Evolutionary conservation across 129 eudicot genomes (phyloP), one percentile per base, ranked within the genome.

Genomic region (Pseudognaphalium luteoalbum): DNA sequence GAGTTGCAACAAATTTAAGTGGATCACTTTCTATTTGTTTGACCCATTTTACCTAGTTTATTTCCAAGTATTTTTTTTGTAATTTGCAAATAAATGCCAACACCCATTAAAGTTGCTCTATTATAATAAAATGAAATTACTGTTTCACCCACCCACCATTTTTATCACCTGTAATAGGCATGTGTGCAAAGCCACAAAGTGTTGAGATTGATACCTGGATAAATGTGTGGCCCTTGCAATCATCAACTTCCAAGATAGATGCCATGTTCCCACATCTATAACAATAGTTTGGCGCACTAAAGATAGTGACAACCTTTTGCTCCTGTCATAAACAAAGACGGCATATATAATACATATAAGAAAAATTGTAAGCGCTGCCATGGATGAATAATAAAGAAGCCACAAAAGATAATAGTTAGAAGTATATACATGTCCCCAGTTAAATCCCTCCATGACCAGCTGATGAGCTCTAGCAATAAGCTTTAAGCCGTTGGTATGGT

Each of bases 211-310:
- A 66, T 44, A 92, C 96, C 97, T 92, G 97, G 74, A 92, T 89
- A 67, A 92, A 92, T 4, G 93, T 87, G 78, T 89, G 93, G 50
- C 91, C 96, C 59, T 86, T 92, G 93, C 93, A 87, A 78, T 92
- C 97, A 84, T 92, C 97, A 12, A 90, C 98, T 83, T 92, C 98
- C 86, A 92, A 78, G 52, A 92, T 92, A 65, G 98, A 92, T 39
- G 98, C 98, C 98, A 93, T 88, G 75, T 93, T 93, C 41, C 98
- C 98, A 82, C 98, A 93, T 6, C 98, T 88, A 21, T 93, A 93
- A 74, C 98, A 93, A 71, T 93, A 90, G 75, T 93, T 93, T 17
- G 98, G 98, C 2, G 98, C 97, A 74, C 98, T 93, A 56, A 93
- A 93, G 51, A 93, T 90, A 8, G 98, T 90, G 67, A 93, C 98